Evolutionary conservation across 495 filamentous ascomycete genomes (phyloP).

Genomic region (Jackrogersella minutella): DNA sequence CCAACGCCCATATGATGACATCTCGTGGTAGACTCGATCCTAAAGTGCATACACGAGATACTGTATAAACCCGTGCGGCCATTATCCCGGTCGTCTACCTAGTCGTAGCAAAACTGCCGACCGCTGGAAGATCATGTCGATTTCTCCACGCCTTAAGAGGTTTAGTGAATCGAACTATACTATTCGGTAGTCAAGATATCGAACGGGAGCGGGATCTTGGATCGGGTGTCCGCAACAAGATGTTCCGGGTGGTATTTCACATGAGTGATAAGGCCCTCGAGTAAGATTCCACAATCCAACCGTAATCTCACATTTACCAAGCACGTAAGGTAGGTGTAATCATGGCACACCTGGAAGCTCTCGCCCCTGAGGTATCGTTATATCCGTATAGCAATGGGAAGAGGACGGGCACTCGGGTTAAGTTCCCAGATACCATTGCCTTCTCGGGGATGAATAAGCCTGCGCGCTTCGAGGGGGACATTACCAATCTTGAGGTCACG

Average conservation of each 20-base stretch:
- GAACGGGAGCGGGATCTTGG: slow-evolving; percentile 8
- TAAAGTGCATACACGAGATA: slow-evolving; percentile 12
- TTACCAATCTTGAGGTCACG: slow-evolving; percentile 58
- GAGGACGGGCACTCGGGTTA: slow-evolving; percentile 48
- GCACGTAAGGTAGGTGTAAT: slow-evolving; percentile 1
- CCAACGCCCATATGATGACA: slow-evolving; percentile 22
- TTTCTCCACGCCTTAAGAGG: slow-evolving; percentile 21
- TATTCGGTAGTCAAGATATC: slow-evolving; percentile 22
- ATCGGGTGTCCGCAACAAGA: slow-evolving; percentile 8
- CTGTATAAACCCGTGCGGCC: slow-evolving; percentile 4
- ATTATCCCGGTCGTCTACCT: slow-evolving; percentile 12
- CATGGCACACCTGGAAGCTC: slow-evolving; percentile 58
- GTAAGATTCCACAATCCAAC: slow-evolving; percentile 17
- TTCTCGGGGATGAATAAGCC: slow-evolving; percentile 60
- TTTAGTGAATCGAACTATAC: slow-evolving; percentile 9
- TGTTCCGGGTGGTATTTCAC: slow-evolving; percentile 11
- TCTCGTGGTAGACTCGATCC: slow-evolving; percentile 12
- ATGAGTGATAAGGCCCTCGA: slow-evolving; percentile 15
- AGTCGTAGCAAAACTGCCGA: slow-evolving; percentile 31
- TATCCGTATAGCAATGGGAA: slow-evolving; percentile 48
- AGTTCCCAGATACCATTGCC: slow-evolving; percentile 56
- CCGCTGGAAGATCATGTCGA: slow-evolving; percentile 12
- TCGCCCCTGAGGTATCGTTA: slow-evolving; percentile 49
- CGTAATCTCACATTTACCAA: slow-evolving; percentile 14
- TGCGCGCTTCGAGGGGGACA: slow-evolving; percentile 56